These are phyloP conservation scores for Daldinia decipiens DNA, from an alignment of 495 filamentous ascomycete genomes.

Conservation along the genomic window DNA sequence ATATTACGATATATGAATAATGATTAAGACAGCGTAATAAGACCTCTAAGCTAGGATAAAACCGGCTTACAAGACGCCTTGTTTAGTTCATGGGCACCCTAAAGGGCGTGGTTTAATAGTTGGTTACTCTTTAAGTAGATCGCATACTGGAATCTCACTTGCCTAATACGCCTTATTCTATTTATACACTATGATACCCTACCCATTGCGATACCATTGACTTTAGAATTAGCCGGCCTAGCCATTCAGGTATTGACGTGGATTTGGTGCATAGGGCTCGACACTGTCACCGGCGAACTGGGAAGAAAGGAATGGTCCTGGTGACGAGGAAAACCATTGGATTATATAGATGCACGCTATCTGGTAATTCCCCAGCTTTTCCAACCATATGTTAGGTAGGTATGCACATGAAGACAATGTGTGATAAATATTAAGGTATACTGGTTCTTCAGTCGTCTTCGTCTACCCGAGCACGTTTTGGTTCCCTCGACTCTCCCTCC, in stretches of 20 bases:
- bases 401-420: conserved; percentile 15
- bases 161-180: neutral
- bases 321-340: neutral
- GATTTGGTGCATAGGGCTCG: neutral
- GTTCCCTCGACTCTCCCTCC: conserved; percentile 71
- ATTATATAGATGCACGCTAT: conserved; percentile 1
- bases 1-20: neutral
- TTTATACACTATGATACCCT: neutral
- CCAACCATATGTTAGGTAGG: neutral
- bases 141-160: neutral
- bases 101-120: neutral
- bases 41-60: neutral
- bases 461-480: conserved; percentile 83
- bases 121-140: neutral
- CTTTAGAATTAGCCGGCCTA: neutral
- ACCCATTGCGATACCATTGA: neutral
- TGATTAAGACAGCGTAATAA: neutral
- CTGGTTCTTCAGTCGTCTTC: conserved; percentile 65
- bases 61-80: neutral
- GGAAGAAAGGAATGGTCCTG: neutral
- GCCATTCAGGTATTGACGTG: neutral
- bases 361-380: neutral
- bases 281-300: neutral
- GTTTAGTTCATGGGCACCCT: too few species aligned
- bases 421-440: neutral